phyloP scores from a whole-genome alignment of 257 asterid genomes.

The Cruciata laevipes region DNA sequence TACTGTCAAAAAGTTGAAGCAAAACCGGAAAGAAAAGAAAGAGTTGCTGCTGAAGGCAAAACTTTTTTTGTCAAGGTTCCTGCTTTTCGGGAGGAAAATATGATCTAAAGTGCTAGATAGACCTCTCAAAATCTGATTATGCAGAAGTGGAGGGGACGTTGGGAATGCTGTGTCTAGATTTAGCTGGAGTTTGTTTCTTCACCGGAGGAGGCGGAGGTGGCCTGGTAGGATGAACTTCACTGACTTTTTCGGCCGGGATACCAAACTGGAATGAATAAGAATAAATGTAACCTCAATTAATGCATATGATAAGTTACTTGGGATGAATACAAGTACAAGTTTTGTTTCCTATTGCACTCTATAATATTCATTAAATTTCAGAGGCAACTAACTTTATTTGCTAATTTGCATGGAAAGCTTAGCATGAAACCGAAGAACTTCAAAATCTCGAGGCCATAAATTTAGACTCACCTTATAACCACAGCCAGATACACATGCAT shows the following conservation, averaged over 20 bases:
- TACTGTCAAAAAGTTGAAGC: neutral
- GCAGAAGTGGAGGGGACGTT: constrained; percentile 56
- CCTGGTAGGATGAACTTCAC: constrained; percentile 44
- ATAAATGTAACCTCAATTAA: neutral
- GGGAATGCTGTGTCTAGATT: constrained; percentile 20
- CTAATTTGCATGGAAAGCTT: neutral
- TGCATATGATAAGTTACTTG: neutral
- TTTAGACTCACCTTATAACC: constrained; percentile 60
- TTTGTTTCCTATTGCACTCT: neutral
- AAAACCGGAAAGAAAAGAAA: neutral
- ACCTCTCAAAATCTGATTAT: constrained; percentile 12
- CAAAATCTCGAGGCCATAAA: neutral
- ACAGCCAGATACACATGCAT: constrained; percentile 72
- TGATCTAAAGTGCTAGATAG: neutral
- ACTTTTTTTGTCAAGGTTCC: neutral
- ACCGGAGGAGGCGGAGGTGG: constrained; percentile 33
- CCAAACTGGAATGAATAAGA: constrained; percentile 49
- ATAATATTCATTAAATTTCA: neutral
- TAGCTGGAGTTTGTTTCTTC: constrained; percentile 38
- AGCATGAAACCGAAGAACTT: neutral
- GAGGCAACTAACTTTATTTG: neutral
- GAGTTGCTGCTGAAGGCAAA: neutral
- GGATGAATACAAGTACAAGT: neutral
- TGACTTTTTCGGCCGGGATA: constrained; percentile 40
- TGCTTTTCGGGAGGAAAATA: neutral